Evolutionary conservation across 2,329 filamentous ascomycete species (phyloP).

Genomic region (Fusarium abutilonis): DNA sequence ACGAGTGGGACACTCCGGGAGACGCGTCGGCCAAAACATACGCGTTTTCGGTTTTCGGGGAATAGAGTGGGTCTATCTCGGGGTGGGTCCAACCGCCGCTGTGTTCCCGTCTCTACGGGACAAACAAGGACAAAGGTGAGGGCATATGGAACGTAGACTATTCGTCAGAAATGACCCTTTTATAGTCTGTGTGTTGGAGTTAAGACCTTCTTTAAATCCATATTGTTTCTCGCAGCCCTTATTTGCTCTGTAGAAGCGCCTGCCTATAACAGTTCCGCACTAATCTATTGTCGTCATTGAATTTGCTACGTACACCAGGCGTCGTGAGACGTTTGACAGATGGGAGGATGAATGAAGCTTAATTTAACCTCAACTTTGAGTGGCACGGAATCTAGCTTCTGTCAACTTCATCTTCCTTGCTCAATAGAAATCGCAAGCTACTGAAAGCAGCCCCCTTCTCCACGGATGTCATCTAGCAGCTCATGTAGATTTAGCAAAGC

Average conservation of each 20-base stretch:
- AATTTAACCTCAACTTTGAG: conserved; percentile 16
- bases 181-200: no score
- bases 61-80: conserved; percentile 20
- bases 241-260: not conserved
- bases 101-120: not conserved
- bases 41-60: conserved; percentile 35
- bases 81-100: conserved; percentile 16
- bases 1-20: conserved; percentile 35
- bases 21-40: conserved; percentile 36
- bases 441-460: no score
- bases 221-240: not conserved
- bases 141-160: not conserved
- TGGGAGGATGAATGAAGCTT: conserved; percentile 12
- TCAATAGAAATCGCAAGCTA: no score
- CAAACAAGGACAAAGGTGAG: not conserved
- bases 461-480: not conserved
- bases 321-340: conserved; percentile 10
- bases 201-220: no score
- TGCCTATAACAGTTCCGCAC: no score
- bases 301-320: not conserved
- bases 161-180: no score
- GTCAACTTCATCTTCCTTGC: not conserved
- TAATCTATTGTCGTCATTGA: not conserved
- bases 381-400: not conserved
- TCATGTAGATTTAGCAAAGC: no score